Percentiles rank a stretch among this genome's conserved stretches.
These are phyloP conservation scores for Pseudopyricularia cyperi DNA, from an alignment of 2,329 filamentous ascomycete genomes.

Conservation along the genomic window DNA sequence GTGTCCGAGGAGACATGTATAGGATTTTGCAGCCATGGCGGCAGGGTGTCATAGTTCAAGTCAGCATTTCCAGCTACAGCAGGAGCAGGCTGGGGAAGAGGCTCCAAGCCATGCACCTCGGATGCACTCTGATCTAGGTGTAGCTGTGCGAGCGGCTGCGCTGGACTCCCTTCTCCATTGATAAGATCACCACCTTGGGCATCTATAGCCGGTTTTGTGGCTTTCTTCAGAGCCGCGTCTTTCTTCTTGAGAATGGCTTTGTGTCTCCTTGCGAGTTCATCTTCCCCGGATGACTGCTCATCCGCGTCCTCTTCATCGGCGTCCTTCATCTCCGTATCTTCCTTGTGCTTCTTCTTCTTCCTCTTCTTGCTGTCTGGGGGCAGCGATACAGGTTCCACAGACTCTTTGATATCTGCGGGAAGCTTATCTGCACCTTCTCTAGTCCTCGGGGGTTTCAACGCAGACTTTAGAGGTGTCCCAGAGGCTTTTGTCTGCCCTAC, in stretches of 20 bases:
- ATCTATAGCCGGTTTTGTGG: constrained; percentile 24
- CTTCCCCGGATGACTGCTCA: neutral
- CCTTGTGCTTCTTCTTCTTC: constrained; percentile 12
- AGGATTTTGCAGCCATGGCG: constrained; percentile 67
- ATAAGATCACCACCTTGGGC: constrained; percentile 12
- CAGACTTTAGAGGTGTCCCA: neutral
- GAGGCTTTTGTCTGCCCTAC: neutral
- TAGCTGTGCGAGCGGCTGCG: neutral
- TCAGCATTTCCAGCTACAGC: constrained; percentile 41
- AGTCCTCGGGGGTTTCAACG: neutral
- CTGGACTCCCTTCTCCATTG: neutral
- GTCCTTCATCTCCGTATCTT: constrained; percentile 1
- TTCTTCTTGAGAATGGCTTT: constrained; percentile 41
- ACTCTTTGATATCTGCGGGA: neutral
- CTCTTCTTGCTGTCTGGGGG: constrained; percentile 14
- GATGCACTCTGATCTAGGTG: neutral
- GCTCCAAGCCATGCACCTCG: constrained; percentile 60
- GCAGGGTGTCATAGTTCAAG: constrained; percentile 65
- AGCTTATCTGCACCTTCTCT: neutral
- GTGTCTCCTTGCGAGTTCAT: constrained; percentile 18
- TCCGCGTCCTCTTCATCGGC: neutral
- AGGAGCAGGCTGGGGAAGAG: constrained; percentile 65
- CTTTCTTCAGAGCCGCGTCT: constrained; percentile 38
- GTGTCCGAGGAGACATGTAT: constrained; percentile 51
- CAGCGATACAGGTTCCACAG: neutral